These are phyloP conservation scores for Senna tora DNA, from an alignment of 306 rosid species.

Conservation along the genomic window DNA sequence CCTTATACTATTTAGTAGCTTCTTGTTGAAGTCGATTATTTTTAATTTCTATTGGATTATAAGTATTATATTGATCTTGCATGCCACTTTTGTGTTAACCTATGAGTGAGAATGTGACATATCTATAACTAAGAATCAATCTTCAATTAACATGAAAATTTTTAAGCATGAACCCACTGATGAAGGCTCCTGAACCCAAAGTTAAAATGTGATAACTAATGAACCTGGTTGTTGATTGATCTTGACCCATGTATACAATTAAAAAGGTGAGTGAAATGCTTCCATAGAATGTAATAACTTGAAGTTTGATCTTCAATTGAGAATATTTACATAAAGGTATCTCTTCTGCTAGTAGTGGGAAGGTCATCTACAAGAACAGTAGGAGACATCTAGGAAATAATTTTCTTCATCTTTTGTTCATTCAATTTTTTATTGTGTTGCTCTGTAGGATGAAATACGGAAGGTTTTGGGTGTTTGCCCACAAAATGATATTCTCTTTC, in stretches of 20 bases:
- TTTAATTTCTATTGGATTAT: not conserved
- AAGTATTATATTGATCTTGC: not conserved
- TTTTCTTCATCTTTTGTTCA: slow-evolving; percentile 29
- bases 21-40: not conserved
- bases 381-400: not conserved
- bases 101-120: not conserved
- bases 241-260: not conserved
- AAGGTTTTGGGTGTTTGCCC: slow-evolving; percentile 95
- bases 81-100: not conserved
- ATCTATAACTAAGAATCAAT: not conserved
- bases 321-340: slow-evolving; percentile 1
- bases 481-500: slow-evolving; percentile 90
- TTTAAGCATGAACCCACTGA: not conserved
- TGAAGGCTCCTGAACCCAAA: not conserved
- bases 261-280: not conserved
- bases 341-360: slow-evolving; percentile 8
- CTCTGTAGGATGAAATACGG: slow-evolving; percentile 90
- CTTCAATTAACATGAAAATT: not conserved
- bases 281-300: not conserved
- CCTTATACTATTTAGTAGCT: not conserved
- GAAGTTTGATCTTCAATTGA: not conserved
- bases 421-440: slow-evolving; percentile 34
- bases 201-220: not conserved
- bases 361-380: not conserved
- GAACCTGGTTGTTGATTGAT: not conserved